Base-by-base conservation (phyloP, 73 alveolate species). In the Paramecium primaurelia region DNA sequence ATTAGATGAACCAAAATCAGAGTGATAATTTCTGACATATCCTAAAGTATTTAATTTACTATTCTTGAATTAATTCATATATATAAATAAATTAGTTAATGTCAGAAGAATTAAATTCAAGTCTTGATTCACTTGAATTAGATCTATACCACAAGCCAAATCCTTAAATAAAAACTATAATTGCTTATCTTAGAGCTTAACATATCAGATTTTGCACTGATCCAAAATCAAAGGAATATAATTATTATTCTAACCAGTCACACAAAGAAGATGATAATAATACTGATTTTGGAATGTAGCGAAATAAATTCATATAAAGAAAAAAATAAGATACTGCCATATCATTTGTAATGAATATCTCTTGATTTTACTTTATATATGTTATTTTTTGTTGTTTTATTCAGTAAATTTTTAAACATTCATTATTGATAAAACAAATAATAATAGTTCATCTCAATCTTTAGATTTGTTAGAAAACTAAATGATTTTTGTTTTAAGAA, bases 21-120 rank as follows among this genome's bases (percentile, higher is more conserved):
- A 28, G 58, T 25, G 58, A 80, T 49, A 73, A 40, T 37, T 37
- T 40, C 59, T 73, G 58, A 73, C 87, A 73, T 37, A 73, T 20
- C 68, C 87, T 38, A 73, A 18, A 73, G 59, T 73, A 11, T 64
- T 64, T 64, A 64, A 64, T 64, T 64, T 64, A 64, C 47, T 8
- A 64, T 28, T 64, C 20, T 4, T 0, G 22, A 32, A 32, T 28
- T 28, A 32, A 28, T 64, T 28, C 84, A 9, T 32, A 64, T 32
- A 64, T 32, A 64, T 28, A 64, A 64, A 64, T 64, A 64, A 64
- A 64, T 64, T 64, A 64, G 51, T 64, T 28, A 16, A 64, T 64
- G 84, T 32, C 84, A 32, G 68, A 75, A 75, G 88, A 75, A 38
- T 75, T 75, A 42, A 75, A 68, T 26, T 68, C 84, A 68, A 68